Conservation (phyloP, 2,329 filamentous ascomycete species). For the Fonsecaea nubica region DNA sequence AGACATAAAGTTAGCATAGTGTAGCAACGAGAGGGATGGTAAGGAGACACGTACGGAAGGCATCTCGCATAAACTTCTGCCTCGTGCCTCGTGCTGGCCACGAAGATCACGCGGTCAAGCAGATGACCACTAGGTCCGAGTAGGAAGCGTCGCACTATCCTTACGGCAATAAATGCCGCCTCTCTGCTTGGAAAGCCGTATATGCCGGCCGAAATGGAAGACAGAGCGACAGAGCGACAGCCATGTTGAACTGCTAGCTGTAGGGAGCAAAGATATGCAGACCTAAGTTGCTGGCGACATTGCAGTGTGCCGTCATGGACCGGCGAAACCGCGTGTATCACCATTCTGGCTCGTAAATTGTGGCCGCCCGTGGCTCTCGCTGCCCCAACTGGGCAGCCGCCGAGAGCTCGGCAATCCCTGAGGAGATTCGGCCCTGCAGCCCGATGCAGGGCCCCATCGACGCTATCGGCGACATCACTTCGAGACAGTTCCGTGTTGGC, state of each 20-base stretch:
- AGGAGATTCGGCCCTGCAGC: constrained; percentile 75
- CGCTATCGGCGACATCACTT: constrained; percentile 89
- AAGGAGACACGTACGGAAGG: too few relatives aligned
- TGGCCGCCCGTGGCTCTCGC: constrained; percentile 85
- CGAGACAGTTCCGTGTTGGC: constrained; percentile 79
- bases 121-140: constrained; percentile 50
- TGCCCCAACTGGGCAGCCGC: constrained; percentile 76
- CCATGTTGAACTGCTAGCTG: constrained; percentile 72
- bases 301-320: constrained; percentile 63
- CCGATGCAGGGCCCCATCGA: constrained; percentile 84
- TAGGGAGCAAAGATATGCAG: constrained; percentile 75
- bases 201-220: constrained; percentile 82
- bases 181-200: constrained; percentile 82
- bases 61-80: too few relatives aligned
- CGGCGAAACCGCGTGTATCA: constrained; percentile 92
- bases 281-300: constrained; percentile 55
- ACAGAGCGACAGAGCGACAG: constrained; percentile 78
- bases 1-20: too few relatives aligned
- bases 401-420: constrained; percentile 72
- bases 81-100: too few relatives aligned
- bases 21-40: too few relatives aligned
- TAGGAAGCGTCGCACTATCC: constrained; percentile 64
- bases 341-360: constrained; percentile 73
- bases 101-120: constrained; percentile 79
- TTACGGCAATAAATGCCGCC: constrained; percentile 75